These are phyloP conservation scores for Fusarium poae DNA, from an alignment of 2,329 filamentous ascomycete genomes.

Conservation along the genomic window DNA sequence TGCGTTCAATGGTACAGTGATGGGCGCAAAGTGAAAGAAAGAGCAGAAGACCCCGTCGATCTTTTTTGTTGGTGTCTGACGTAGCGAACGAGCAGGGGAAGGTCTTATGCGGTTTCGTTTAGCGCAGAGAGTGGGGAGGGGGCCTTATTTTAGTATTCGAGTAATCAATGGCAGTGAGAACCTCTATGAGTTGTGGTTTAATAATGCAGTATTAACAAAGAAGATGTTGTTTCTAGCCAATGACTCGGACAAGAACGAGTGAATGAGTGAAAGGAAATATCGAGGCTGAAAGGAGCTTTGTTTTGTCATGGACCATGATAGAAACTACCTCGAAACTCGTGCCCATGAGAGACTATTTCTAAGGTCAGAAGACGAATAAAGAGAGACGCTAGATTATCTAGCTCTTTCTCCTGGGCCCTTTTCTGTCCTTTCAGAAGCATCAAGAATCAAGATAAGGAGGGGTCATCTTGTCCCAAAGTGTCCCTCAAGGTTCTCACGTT, in stretches of 20 bases:
- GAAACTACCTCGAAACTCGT: slow-evolving; percentile 9
- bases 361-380: slow-evolving; percentile 2
- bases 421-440: slow-evolving; percentile 3
- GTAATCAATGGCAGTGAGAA: slow-evolving; percentile 18
- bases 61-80: slow-evolving; percentile 40
- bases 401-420: background rate
- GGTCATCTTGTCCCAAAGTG: slow-evolving; percentile 33
- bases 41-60: slow-evolving; percentile 30
- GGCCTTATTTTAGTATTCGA: slow-evolving; percentile 8
- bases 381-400: background rate
- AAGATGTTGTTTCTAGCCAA: background rate
- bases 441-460: slow-evolving; percentile 14
- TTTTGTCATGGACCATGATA: slow-evolving; percentile 18
- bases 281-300: slow-evolving; percentile 14
- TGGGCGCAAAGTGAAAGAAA: slow-evolving; percentile 28
- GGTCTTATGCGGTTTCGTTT: slow-evolving; percentile 27
- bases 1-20: background rate
- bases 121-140: slow-evolving; percentile 37
- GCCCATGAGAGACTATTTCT: slow-evolving; percentile 6
- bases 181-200: slow-evolving; percentile 1
- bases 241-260: background rate
- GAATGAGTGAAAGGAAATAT: background rate
- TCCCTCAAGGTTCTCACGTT: slow-evolving; percentile 49
- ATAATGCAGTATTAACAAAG: background rate
- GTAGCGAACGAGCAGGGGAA: slow-evolving; percentile 40